phyloP scores from a whole-genome alignment of 2,329 filamentous ascomycete species.

The Penicillium rolfsii region DNA sequence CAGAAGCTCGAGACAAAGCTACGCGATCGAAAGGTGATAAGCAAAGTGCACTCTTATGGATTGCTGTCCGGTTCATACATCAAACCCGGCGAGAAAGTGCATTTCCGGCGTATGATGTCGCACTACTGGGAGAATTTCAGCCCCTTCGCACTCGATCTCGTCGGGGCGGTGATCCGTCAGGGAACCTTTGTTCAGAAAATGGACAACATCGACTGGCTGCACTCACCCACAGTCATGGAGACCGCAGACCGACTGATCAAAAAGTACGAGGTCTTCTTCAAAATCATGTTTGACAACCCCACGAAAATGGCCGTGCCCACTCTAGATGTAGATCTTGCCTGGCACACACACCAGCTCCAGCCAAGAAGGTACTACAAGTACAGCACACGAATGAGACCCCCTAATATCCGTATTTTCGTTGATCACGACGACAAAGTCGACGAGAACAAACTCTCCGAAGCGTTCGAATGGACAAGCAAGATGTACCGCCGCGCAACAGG shows the following conservation, averaged over 20 bases:
- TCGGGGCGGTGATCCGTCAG: constrained; percentile 48
- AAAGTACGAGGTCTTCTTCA: constrained; percentile 52
- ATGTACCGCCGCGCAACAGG: constrained; percentile 67
- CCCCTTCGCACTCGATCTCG: constrained; percentile 44
- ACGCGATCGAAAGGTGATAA: constrained; percentile 56
- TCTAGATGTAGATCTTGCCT: constrained; percentile 40
- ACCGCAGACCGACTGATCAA: constrained; percentile 67
- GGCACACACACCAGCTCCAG: constrained; percentile 41
- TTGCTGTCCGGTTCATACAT: neutral
- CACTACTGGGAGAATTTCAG: constrained; percentile 48
- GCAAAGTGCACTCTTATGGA: constrained; percentile 21
- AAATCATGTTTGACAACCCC: constrained; percentile 43
- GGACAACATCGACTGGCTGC: constrained; percentile 76
- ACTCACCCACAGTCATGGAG: constrained; percentile 64
- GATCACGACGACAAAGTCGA: constrained; percentile 85
- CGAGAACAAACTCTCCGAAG: constrained; percentile 63
- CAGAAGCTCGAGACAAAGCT: constrained; percentile 33
- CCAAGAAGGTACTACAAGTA: constrained; percentile 44
- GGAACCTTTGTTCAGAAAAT: constrained; percentile 61
- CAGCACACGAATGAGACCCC: constrained; percentile 50
- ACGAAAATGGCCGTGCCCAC: constrained; percentile 38
- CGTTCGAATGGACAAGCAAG: constrained; percentile 74
- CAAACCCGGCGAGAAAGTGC: constrained; percentile 30
- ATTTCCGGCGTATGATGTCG: constrained; percentile 51
- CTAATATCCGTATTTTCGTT: constrained; percentile 58